These are phyloP conservation scores for Pseudogymnoascus sp. DNA, from an alignment of 2,329 filamentous ascomycete species.

Conservation along the genomic window DNA sequence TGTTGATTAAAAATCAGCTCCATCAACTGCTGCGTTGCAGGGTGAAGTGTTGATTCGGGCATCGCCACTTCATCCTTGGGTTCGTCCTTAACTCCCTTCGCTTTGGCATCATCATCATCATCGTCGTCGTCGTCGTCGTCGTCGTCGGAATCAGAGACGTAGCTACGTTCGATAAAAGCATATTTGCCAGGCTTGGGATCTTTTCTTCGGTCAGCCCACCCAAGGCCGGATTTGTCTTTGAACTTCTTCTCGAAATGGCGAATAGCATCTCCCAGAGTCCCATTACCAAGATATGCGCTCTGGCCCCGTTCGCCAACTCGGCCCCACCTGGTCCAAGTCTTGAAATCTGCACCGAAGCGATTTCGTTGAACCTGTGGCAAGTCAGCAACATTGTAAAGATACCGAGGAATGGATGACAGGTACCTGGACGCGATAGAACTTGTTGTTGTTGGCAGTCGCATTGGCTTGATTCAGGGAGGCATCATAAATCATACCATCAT, in stretches of 20 bases:
- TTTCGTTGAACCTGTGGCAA: not conserved
- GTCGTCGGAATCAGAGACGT: conserved; percentile 59
- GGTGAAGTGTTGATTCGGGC: conserved; percentile 48
- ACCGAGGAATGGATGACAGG: conserved; percentile 11
- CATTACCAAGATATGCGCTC: conserved; percentile 35
- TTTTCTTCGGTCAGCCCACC: conserved; percentile 44
- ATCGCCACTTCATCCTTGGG: conserved; percentile 27
- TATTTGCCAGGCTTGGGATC: conserved; percentile 62
- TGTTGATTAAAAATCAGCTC: conserved; percentile 74
- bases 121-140: conserved; percentile 41
- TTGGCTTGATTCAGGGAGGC: conserved; percentile 74
- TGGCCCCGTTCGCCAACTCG: conserved; percentile 58
- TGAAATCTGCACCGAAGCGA: conserved; percentile 32
- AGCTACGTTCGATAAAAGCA: conserved; percentile 71
- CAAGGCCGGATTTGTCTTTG: conserved; percentile 50
- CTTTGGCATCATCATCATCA: conserved; percentile 30
- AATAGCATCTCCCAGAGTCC: conserved; percentile 36
- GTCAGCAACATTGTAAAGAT: not conserved
- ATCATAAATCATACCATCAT: conserved; percentile 62
- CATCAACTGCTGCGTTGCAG: conserved; percentile 60
- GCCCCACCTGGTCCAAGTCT: conserved; percentile 73
- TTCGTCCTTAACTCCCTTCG: conserved; percentile 8
- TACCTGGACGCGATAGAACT: conserved; percentile 71
- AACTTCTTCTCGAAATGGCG: conserved; percentile 52
- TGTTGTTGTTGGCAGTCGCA: conserved; percentile 65